Base-by-base conservation (phyloP, 139 green algal genomes). In the Gonium pectorale region DNA sequence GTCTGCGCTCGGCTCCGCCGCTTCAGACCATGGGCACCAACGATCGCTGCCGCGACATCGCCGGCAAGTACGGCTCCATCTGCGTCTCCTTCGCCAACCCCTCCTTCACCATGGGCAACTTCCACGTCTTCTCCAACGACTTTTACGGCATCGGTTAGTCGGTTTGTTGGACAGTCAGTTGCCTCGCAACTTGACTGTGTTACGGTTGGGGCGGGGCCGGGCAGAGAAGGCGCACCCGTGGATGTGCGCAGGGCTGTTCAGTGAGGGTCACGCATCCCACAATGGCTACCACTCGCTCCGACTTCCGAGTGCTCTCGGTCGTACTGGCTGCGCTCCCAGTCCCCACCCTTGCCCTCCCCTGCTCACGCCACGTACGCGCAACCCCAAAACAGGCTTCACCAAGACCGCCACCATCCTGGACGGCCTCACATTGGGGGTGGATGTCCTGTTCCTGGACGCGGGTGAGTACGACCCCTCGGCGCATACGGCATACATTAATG, bases 91-190 rank as follows among this genome's bases (percentile, higher is more conserved):
- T 41, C 21, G 77, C 22, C 21, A 73, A 83, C 44, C 11, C 8
- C 21, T 22, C 62, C 35, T 83, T 83, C 62, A 83, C 43, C 0
- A 29, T 73, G 77, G 77, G 77, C 24, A 83, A 83, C 44, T 74
- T 83, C 60, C 60, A 83, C 63, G 43, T 74, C 7, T 51, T 52
- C 19, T 66, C 77, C 6, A 73, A 83, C 77, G 77, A 83, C 19
- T 83, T 83, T 54, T 83, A 83, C 62, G 77, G 77, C 60, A 83
- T 83, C 13, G 72, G 72, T 80, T 51, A n/a, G n/a, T n/a, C n/a
- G n/a, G n/a, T n/a, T n/a, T n/a, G n/a, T n/a, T n/a, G n/a, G n/a
- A n/a, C n/a, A n/a, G n/a, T n/a, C n/a, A n/a, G n/a, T n/a, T n/a
- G n/a, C n/a, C n/a, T n/a, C n/a, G n/a, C n/a, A n/a, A n/a, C n/a